Evolutionary conservation across 106 monocot species (phyloP), one percentile per base, ranked within the genome.

Genomic region (Iris macrosiphon): DNA sequence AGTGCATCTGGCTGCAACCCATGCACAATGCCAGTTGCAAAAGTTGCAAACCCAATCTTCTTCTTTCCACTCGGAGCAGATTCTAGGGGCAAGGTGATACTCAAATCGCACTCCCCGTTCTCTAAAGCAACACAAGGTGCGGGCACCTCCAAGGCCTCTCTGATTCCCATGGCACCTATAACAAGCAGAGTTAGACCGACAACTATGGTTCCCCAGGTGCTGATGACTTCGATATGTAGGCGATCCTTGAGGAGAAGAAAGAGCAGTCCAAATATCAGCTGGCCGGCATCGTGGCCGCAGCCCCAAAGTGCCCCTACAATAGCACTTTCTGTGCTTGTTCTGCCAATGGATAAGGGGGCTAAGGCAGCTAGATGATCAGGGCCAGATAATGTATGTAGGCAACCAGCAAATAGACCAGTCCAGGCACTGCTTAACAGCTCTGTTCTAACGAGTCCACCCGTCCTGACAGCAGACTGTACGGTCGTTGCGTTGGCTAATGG

Each of bases 251-350:
- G 79, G 17, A 90, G 61, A 34, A 96, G 65, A 60, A 96, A 96
- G 12, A 96, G 55, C 38, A 96, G 55, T 13, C 95, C 95, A 39
- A 96, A 96, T 59, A 96, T 72, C 33, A 93, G 40, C 57, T 96
- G 95, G 16, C 95, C 95, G 1, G 89, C 86, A 64, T 96, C 95
- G 64, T 90, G 95, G 57, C 95, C 95, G 64, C 89, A 96, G 11
- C 95, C 95, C 95, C 95, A 96, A 15, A 96, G 85, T 2, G 95
- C 95, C 8, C 95, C 89, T 3, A 96, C 95, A 31, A 75, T 18
- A 18, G 85, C 95, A 62, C 95, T 96, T 67, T 96, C 85, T 22
- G 82, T 23, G 14, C 63, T 67, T 20, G 95, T 79, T 49, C 95
- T 52, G 3, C 95, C 95, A 50, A 96, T 96, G 6, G 95, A 89